phyloP scores from a whole-genome alignment of 2,329 filamentous ascomycete species.

The Huntiella abstrusa region DNA sequence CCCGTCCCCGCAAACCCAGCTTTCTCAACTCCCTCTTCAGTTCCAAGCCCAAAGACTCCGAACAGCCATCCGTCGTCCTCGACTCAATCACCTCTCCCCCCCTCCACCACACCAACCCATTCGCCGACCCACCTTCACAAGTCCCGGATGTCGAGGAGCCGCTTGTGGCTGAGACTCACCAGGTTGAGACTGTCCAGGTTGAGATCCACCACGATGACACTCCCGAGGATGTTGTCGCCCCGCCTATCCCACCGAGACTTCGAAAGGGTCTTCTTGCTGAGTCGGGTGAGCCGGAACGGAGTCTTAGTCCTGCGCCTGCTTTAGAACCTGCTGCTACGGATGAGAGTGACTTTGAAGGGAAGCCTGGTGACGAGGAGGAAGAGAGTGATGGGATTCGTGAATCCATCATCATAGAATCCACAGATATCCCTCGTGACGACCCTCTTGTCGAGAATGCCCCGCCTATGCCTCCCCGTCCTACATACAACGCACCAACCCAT shows the following conservation, averaged over 20 bases:
- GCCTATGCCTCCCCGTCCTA: not conserved
- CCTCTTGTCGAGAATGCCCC: not conserved
- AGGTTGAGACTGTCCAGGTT: not conserved
- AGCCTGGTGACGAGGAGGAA: not conserved
- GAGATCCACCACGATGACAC: not conserved
- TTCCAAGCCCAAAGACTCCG: too few species aligned
- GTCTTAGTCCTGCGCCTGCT: slow-evolving; percentile 3
- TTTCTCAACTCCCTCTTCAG: too few species aligned
- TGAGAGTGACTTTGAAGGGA: slow-evolving; percentile 9
- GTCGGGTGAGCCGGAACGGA: not conserved
- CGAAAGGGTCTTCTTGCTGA: not conserved
- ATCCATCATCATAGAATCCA: too few species aligned
- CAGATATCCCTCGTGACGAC: too few species aligned
- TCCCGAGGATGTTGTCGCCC: not conserved
- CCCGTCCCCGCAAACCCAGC: too few species aligned
- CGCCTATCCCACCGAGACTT: slow-evolving; percentile 4
- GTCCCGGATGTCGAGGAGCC: not conserved
- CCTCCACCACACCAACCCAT: not conserved
- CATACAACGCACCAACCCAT: not conserved
- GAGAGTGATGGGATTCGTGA: too few species aligned
- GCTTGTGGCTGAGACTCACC: not conserved
- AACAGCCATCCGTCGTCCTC: too few species aligned
- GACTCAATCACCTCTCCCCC: too few species aligned
- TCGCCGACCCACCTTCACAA: not conserved
- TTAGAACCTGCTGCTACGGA: slow-evolving; percentile 10